A percentile compares a stretch with the other conserved stretches of the same genome.
These are phyloP conservation scores for Pleodorina starrii DNA, from an alignment of 139 green algal genomes.

Conservation along the genomic window DNA sequence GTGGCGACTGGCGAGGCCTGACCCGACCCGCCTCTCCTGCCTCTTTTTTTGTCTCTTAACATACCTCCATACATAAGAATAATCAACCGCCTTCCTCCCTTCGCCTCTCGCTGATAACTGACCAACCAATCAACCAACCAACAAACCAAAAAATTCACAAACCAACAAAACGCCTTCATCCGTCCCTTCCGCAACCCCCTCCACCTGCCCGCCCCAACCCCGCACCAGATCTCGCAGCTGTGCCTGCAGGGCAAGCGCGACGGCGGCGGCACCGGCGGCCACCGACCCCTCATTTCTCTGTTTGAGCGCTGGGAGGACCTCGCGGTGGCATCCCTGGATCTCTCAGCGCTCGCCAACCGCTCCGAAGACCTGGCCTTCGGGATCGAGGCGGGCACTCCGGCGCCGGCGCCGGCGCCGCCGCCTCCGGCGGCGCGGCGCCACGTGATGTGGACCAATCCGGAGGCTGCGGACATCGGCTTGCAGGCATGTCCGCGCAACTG, in stretches of 20 bases:
- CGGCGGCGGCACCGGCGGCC: background rate
- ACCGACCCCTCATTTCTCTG: background rate
- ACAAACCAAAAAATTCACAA: too few relatives aligned
- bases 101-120: too few relatives aligned
- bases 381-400: slow-evolving; percentile 1
- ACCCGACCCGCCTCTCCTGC: too few relatives aligned
- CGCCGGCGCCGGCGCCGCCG: background rate
- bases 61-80: too few relatives aligned
- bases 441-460: slow-evolving; percentile 35
- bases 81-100: too few relatives aligned
- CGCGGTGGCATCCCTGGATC: slow-evolving; percentile 27
- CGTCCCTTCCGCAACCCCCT: too few relatives aligned
- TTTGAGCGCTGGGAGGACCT: slow-evolving; percentile 39
- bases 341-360: slow-evolving; percentile 39
- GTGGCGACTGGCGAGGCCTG: too few relatives aligned
- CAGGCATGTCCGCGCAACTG: background rate
- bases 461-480: slow-evolving; percentile 16
- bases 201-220: background rate
- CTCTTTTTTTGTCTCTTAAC: too few relatives aligned
- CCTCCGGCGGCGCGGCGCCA: background rate
- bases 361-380: slow-evolving; percentile 7
- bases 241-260: slow-evolving; percentile 41
- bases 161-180: too few relatives aligned
- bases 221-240: slow-evolving; percentile 29
- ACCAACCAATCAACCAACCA: too few relatives aligned